Percentiles rank a stretch among this genome's conserved stretches.
Evolutionary conservation across 352 stramenopile genomes (phyloP).

Genomic region (Aphanomyces astaci): DNA sequence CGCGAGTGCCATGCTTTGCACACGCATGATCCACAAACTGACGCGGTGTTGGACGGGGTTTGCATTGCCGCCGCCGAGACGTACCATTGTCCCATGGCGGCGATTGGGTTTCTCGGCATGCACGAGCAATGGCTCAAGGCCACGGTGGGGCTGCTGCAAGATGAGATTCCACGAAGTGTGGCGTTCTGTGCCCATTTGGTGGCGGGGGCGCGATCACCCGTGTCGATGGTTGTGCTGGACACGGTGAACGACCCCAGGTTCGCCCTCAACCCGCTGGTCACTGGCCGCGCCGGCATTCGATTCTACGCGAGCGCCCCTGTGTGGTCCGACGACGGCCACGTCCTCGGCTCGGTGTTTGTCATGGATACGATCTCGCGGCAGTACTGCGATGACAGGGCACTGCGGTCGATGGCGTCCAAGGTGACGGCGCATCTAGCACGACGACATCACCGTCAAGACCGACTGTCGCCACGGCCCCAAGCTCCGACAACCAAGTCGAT

Average conservation of each 20-base stretch:
- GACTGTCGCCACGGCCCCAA: too few species aligned
- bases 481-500: too few species aligned
- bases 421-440: neutral
- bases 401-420: neutral
- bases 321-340: conserved; percentile 44
- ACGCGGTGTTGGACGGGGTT: conserved; percentile 1
- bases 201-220: conserved; percentile 45
- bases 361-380: conserved; percentile 32
- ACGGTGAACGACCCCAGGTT: conserved; percentile 80
- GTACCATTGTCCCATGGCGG: conserved; percentile 39
- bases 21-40: neutral
- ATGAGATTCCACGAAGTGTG: conserved; percentile 13
- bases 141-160: neutral
- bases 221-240: conserved; percentile 84
- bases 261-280: conserved; percentile 77
- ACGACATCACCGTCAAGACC: too few species aligned
- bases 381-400: neutral
- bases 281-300: conserved; percentile 71
- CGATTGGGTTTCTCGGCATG: neutral
- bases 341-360: conserved; percentile 73
- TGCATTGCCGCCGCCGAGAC: neutral
- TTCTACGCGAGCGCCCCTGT: conserved; percentile 76
- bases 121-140: conserved; percentile 19
- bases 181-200: conserved; percentile 10
- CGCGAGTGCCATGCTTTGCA: neutral